Percentiles rank a stretch among this genome's conserved stretches.
These are phyloP conservation scores for Diaporthe sp. DNA, from an alignment of 2,329 filamentous ascomycete species.

Conservation along the genomic window DNA sequence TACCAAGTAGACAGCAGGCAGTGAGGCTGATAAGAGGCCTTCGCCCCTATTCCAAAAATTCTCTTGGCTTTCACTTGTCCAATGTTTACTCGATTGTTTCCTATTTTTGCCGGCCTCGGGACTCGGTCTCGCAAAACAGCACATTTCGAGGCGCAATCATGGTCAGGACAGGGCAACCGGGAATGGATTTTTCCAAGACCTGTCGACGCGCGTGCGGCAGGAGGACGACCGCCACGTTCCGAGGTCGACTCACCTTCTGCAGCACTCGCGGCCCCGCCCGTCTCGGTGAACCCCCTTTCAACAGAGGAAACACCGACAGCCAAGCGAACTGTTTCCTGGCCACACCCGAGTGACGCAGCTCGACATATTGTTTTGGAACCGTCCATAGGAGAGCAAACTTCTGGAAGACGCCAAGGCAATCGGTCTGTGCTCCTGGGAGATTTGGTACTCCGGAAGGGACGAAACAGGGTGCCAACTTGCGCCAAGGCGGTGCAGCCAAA, in stretches of 20 bases:
- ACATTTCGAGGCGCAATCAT: background rate
- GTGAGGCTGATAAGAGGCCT: constrained; percentile 3
- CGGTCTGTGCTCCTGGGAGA: background rate
- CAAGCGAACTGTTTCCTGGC: background rate
- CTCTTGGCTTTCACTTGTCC: background rate
- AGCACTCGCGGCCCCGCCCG: background rate
- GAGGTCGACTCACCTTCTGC: background rate
- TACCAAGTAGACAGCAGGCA: background rate
- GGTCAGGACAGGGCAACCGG: background rate
- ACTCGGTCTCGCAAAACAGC: background rate
- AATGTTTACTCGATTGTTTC: constrained; percentile 9
- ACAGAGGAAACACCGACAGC: background rate
- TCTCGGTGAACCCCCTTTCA: background rate
- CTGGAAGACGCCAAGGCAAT: background rate
- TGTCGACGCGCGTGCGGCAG: background rate
- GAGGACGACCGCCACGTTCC: background rate
- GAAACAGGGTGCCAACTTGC: background rate
- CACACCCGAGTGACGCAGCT: background rate
- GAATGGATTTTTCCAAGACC: background rate
- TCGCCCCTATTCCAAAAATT: constrained; percentile 4
- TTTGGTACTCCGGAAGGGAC: background rate
- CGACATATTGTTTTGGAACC: background rate
- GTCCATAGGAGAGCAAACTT: background rate
- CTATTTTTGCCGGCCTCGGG: background rate
- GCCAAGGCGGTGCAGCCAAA: background rate